Evolutionary conservation across 352 stramenopile species (phyloP).

Genomic region (Phytopythium helicoides): DNA sequence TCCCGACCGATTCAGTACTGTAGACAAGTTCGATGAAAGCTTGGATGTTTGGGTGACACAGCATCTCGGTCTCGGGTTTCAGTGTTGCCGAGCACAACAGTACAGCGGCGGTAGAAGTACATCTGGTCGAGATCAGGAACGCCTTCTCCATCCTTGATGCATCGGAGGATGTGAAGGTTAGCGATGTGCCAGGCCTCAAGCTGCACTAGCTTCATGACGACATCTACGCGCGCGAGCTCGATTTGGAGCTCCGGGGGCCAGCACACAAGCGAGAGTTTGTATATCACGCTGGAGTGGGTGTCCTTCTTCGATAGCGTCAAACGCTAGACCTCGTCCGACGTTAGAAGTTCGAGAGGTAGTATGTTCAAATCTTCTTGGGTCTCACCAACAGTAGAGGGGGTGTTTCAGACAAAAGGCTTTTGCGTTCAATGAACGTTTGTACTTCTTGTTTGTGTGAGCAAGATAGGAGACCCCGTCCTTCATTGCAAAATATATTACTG

Average conservation of each 20-base stretch:
- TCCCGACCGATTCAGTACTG: neutral
- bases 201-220: constrained; percentile 8
- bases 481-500: too few relatives aligned
- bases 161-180: constrained; percentile 10
- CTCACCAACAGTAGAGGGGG: too few relatives aligned
- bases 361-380: too few relatives aligned
- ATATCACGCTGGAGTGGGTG: constrained; percentile 7
- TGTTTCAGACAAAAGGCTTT: too few relatives aligned
- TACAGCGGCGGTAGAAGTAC: constrained; percentile 9
- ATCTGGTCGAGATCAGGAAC: constrained; percentile 6
- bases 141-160: constrained; percentile 1
- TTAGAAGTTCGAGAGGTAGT: too few relatives aligned
- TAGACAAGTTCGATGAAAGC: neutral
- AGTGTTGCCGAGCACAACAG: neutral
- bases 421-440: too few relatives aligned
- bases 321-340: too few relatives aligned
- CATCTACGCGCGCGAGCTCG: constrained; percentile 3
- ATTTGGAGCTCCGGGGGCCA: neutral
- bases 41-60: neutral
- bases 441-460: too few relatives aligned
- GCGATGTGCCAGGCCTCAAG: constrained; percentile 9
- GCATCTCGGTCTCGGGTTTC: neutral
- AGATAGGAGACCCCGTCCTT: too few relatives aligned
- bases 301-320: neutral
- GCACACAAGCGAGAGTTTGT: constrained; percentile 7